Base-by-base conservation (phyloP, 352 stramenopile species). In the Phytophthora chlamydospora region DNA sequence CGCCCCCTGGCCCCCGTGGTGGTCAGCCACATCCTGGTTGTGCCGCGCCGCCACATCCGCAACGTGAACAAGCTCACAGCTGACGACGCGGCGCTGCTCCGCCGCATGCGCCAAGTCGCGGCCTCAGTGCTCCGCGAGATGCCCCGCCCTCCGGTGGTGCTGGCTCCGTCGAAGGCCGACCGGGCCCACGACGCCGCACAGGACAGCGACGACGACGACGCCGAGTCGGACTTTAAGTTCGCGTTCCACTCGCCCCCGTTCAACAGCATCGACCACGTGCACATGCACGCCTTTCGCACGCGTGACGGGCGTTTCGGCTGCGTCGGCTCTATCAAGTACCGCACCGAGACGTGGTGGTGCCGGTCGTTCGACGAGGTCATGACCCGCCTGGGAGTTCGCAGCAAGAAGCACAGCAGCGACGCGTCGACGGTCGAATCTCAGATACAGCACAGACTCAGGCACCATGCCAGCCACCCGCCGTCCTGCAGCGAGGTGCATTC, bases 191-290 rank as follows among this genome's bases (percentile, higher is more conserved):
- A 56, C 50, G 34, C 53, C 21, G 33, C 59, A 38, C 41, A 61
- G 19, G 31, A 67, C 31, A 58, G 39, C 34, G 57, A 58, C 44
- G 54, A 73, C 6, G 43, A 72, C 34, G 62, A 81, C 31, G 62
- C 52, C n/a, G 66, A 72, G 38, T 59, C 67, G 21, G 71, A 86
- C 43, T 90, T 73, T 45, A 91, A 90, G 54, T 89, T 90, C 14
- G 84, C 87, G 1, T 95, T 95, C 65, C 87, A 95, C 64, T 85
- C 77, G 17, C 87, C 87, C 9, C 87, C 87, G 14, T 96, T 96
- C 66, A 96, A 96, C 75, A 93, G 83, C 63, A 96, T 96, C 62
- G 87, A 96, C 66, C 87, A 96, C 66, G 83, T 96, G 36, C 87
- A 96, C 77, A 94, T 96, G 85, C 87, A 96, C 68, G 85, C 84